Conservation (phyloP, 1,284 basidiomycete species). For the Trichosporon sp. region DNA sequence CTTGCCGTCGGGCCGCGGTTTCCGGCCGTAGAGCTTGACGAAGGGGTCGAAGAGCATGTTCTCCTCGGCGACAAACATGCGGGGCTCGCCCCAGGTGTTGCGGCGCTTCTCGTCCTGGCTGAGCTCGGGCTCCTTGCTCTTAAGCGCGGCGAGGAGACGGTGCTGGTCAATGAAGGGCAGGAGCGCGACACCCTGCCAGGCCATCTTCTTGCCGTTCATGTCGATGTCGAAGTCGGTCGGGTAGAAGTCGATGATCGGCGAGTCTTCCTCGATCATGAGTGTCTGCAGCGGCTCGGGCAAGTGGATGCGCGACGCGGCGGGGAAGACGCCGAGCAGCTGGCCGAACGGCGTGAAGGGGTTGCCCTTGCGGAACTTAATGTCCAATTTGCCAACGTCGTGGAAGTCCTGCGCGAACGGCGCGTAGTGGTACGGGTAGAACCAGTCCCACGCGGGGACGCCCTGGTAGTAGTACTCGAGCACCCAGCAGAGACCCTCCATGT, state of each 20-base stretch:
- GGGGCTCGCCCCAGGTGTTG: slow-evolving; percentile 80
- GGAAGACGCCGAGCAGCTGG: slow-evolving; percentile 97
- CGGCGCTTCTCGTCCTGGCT: slow-evolving; percentile 75
- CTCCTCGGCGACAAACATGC: slow-evolving; percentile 79
- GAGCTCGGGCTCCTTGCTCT: slow-evolving; percentile 64
- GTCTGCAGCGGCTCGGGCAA: slow-evolving; percentile 81
- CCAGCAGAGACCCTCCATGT: slow-evolving; percentile 94
- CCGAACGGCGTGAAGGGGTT: slow-evolving; percentile 94
- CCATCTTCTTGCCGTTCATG: slow-evolving; percentile 99
- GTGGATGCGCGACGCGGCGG: slow-evolving; percentile 82
- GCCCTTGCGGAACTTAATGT: slow-evolving; percentile 62
- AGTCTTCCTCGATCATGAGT: slow-evolving; percentile 82
- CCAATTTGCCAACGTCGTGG: slow-evolving; percentile 68
- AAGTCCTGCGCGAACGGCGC: slow-evolving; percentile 98
- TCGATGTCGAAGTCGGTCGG: slow-evolving; percentile 89
- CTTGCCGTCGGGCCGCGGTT: slow-evolving; percentile 45
- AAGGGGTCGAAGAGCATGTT: slow-evolving; percentile 81
- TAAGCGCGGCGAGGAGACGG: slow-evolving; percentile 78
- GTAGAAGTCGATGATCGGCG: slow-evolving; percentile 96
- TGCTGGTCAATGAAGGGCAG: slow-evolving; percentile 92
- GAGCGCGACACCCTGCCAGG: slow-evolving; percentile 97
- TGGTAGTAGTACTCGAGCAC: slow-evolving; percentile 98
- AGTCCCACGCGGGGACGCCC: slow-evolving; percentile 97
- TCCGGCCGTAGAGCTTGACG: slow-evolving; percentile 79
- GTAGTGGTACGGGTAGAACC: slow-evolving; percentile 99